Conservation (phyloP, 176 grass and related monocot genomes). For the Coix lacrymajobi region DNA sequence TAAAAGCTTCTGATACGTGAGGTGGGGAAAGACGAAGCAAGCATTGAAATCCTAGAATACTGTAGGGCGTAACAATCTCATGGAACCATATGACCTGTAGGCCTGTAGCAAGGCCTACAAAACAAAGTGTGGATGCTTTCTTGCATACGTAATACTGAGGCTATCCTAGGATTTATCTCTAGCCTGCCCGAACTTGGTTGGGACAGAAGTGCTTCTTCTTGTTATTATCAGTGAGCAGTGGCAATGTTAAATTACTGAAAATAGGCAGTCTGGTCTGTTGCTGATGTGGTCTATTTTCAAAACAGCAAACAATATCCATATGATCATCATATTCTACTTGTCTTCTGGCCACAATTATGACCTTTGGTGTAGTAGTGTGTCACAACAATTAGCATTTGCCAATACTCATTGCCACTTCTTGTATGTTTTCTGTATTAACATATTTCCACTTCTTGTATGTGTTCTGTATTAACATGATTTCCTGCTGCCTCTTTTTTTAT, state of each 20-base stretch:
- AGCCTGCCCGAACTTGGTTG: background rate
- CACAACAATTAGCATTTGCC: background rate
- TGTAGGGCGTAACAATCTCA: background rate
- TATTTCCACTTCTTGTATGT: too few species aligned
- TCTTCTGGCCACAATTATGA: background rate
- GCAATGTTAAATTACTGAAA: background rate
- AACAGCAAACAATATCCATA: background rate
- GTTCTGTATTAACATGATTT: background rate
- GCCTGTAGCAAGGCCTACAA: background rate
- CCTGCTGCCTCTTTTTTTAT: background rate
- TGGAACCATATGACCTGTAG: background rate
- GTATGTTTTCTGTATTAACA: background rate
- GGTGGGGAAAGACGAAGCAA: background rate
- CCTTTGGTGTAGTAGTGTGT: background rate
- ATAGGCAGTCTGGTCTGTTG: constrained; percentile 4
- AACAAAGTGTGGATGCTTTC: background rate
- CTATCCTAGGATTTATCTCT: background rate
- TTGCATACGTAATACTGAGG: background rate
- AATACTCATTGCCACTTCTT: background rate
- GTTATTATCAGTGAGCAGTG: background rate
- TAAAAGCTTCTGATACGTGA: background rate
- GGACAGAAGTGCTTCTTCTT: background rate
- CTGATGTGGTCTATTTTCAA: constrained; percentile 5
- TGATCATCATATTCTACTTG: background rate
- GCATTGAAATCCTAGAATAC: background rate